Evolutionary conservation across 352 stramenopile genomes (phyloP), one percentile per base, ranked within the genome.

Genomic region (Globisporangium acanthophoron): DNA sequence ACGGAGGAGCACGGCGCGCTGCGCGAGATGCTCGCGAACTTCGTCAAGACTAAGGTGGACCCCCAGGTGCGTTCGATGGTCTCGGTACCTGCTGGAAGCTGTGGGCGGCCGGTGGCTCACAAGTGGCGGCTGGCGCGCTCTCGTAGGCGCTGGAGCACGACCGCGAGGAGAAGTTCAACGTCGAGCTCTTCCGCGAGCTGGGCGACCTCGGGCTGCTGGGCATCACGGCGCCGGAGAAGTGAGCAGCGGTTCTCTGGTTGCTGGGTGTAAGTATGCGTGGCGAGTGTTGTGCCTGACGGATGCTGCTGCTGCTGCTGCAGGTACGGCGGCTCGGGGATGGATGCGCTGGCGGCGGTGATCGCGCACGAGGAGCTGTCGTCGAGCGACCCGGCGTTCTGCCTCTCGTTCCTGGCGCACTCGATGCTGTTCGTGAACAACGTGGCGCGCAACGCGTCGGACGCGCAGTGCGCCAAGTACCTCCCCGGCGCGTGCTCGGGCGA

Each of bases 321-420:
- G 60, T 93, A 98, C 61, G 97, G 97, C 20, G 97, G 97, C 16
- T 97, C 89, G 0, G 96, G 92, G 40, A 98, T 99, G 86, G 88
- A 98, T 59, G 94, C 96, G 43, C 80, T 97, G 2, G 96, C 95
- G 0, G 96, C 96, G 16, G 90, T 97, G 52, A 97, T 98, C 56
- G 87, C 93, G 3, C 92, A 98, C 66, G 94, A 98, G 68, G 94
- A 98, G 70, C 74, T 99, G 1, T 96, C 90, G 31, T 98, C 97
- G 58, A 96, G 91, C 47, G 97, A 99, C 74, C 97, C 97, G 29
- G 97, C 95, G 24, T 99, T 99, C 69, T 99, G 97, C 67, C 68
- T 99, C 39, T 97, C 92, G 31, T 99, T 99, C 76, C 77, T 97
- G 49, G 90, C 91, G 48, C 91, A 97, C 70, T 96, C 87, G 50